phyloP scores from a whole-genome alignment of 257 asterid genomes.

The Jasminum sambac region DNA sequence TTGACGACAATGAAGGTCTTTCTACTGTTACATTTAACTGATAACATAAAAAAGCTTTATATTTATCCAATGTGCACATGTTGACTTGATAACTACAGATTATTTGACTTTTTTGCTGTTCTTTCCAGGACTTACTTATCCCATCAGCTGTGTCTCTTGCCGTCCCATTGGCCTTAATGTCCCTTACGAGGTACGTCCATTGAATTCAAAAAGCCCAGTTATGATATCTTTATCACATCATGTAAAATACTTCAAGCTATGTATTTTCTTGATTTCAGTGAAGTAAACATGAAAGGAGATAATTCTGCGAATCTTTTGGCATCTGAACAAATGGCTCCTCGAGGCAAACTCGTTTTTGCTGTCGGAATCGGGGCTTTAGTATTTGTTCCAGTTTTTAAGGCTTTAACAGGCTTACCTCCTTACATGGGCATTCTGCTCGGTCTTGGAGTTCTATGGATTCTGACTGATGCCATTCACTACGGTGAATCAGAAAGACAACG shows the following conservation, averaged over 20 bases:
- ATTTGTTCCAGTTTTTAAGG: conserved; percentile 88
- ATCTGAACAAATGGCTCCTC: conserved; percentile 94
- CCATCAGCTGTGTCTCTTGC: conserved; percentile 80
- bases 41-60: conserved; percentile 2
- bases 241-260: conserved; percentile 16
- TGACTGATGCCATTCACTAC: conserved; percentile 95
- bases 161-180: conserved; percentile 93
- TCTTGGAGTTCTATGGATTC: conserved; percentile 91
- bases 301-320: conserved; percentile 63
- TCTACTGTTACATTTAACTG: conserved; percentile 18
- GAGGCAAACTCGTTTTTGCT: conserved; percentile 88
- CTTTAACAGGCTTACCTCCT: conserved; percentile 90
- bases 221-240: conserved; percentile 17
- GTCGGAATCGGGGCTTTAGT: conserved; percentile 85
- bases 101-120: neutral
- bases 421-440: conserved; percentile 96
- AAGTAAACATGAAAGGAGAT: conserved; percentile 74
- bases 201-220: conserved; percentile 20
- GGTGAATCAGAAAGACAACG: conserved; percentile 88
- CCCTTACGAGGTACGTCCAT: conserved; percentile 78
- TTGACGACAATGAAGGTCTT: conserved; percentile 89
- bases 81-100: neutral
- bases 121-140: conserved; percentile 62
- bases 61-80: neutral
- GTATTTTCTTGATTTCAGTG: conserved; percentile 49